Evolutionary conservation across 2,329 filamentous ascomycete genomes (phyloP).

Genomic region (Fulvia fulva): DNA sequence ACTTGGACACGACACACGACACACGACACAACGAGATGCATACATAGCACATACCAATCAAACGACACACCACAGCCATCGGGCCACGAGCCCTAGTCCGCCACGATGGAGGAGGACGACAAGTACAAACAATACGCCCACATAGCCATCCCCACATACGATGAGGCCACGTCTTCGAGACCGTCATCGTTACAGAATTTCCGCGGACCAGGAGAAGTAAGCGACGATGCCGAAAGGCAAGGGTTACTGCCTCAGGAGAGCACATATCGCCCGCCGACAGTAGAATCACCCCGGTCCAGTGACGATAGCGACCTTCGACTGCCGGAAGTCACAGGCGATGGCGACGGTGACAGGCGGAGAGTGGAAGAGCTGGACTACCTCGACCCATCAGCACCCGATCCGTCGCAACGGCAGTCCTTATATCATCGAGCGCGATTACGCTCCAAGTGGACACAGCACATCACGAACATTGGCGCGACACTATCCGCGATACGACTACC

Average conservation of each 20-base stretch:
- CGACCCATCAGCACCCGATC: conserved; percentile 45
- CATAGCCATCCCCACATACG: conserved; percentile 75
- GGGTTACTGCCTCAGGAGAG: conserved; percentile 60
- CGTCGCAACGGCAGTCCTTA: conserved; percentile 25
- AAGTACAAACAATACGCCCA: conserved; percentile 25
- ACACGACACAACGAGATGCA: background rate
- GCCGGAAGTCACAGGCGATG: conserved; percentile 51
- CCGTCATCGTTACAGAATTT: conserved; percentile 47
- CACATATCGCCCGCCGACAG: conserved; percentile 73
- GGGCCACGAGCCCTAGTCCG: background rate
- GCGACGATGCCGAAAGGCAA: conserved; percentile 71
- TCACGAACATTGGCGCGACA: conserved; percentile 53
- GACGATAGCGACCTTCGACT: conserved; percentile 50
- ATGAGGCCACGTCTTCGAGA: conserved; percentile 67
- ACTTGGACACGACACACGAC: background rate
- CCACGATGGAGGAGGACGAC: conserved; percentile 18
- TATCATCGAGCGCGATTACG: conserved; percentile 41
- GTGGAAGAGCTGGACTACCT: conserved; percentile 87
- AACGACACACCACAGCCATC: background rate
- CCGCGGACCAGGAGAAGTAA: conserved; percentile 56
- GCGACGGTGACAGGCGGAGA: conserved; percentile 61
- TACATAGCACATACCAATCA: background rate
- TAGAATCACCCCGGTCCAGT: conserved; percentile 70
- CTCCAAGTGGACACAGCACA: conserved; percentile 53
- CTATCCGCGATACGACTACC: conserved; percentile 55